Evolutionary conservation across 202 grass and related monocot genomes (phyloP), one percentile per base, ranked within the genome.

Genomic region (Eragrostis tef): DNA sequence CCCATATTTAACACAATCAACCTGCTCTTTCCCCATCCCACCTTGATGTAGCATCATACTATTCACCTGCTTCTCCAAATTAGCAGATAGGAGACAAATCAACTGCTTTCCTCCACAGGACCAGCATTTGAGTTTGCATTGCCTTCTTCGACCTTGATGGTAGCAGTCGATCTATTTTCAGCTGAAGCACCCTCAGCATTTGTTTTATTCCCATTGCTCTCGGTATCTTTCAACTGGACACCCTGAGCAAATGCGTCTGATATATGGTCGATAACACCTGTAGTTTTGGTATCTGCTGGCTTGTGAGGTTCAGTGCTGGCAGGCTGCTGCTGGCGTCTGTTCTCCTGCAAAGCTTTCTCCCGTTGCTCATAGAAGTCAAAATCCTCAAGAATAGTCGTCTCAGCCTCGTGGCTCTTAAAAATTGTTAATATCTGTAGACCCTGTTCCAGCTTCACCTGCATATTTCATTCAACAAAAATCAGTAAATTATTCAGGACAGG

Each of bases 341-440:
- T 89, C 58, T 84, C 86, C 58, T 85, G 89, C 81, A 94, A 84
- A 52, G 87, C 81, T 89, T 94, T 89, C 81, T 94, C 87, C 60
- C 89, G 61, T 36, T 87, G 84, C 64, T 91, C 92, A 74, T 94
- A 94, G 70, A 89, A 94, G 63, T 87, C 79, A 0, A 87, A 91
- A 70, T 94, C 92, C 67, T 91, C 92, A 6, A 94, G 63, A 29
- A 94, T 79, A 39, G 79, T 83, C 13, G 86, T 94, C 65, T 87
- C 81, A 0, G 78, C 64, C 27, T 83, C 80, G 15, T 94, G 84
- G 59, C 73, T 84, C 59, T 94, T 91, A 75, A 91, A 91, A 59
- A 91, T 94, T 27, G 74, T 66, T 78, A 91, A 80, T 79, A 94
- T 91, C 75, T 87, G 81, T n/a, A 87, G 61, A 13, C 92, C 92